Conservation (phyloP, 1,139 yeast species). For the Meyerozyma guilliermondii region DNA sequence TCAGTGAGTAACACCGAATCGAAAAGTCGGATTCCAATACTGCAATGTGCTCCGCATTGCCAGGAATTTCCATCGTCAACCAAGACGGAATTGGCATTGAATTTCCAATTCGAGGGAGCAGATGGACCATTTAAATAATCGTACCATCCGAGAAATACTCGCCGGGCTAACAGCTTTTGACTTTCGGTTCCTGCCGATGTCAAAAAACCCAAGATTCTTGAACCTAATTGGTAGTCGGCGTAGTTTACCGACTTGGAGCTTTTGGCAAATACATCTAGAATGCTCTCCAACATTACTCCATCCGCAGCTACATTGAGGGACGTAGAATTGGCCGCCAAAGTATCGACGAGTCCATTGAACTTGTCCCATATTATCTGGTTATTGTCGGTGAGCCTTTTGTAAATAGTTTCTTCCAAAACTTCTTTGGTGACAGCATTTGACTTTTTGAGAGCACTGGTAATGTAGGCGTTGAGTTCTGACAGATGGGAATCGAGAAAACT, state of each 20-base stretch:
- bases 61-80: conserved; percentile 32
- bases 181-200: conserved; percentile 18
- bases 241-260: conserved; percentile 37
- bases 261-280: conserved; percentile 30
- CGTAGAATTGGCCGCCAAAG: conserved; percentile 8
- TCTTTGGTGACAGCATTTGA: conserved; percentile 15
- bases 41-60: conserved; percentile 29
- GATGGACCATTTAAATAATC: conserved; percentile 26
- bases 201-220: conserved; percentile 39
- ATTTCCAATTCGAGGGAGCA: conserved; percentile 23
- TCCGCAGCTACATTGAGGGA: conserved; percentile 8
- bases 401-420: conserved; percentile 18
- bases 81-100: conserved; percentile 37
- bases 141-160: conserved; percentile 37
- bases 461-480: conserved; percentile 14
- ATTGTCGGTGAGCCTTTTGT: conserved; percentile 18
- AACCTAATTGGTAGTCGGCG: conserved; percentile 38
- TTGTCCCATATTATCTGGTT: conserved; percentile 21
- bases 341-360: conserved; percentile 26
- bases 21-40: conserved; percentile 33
- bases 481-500: conserved; percentile 18
- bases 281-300: conserved; percentile 15
- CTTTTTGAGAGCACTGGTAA: conserved; percentile 9
- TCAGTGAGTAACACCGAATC: conserved; percentile 33
- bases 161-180: conserved; percentile 18